These are phyloP conservation scores for Arachis stenosperma DNA, from an alignment of 306 rosid species.

Conservation along the genomic window DNA sequence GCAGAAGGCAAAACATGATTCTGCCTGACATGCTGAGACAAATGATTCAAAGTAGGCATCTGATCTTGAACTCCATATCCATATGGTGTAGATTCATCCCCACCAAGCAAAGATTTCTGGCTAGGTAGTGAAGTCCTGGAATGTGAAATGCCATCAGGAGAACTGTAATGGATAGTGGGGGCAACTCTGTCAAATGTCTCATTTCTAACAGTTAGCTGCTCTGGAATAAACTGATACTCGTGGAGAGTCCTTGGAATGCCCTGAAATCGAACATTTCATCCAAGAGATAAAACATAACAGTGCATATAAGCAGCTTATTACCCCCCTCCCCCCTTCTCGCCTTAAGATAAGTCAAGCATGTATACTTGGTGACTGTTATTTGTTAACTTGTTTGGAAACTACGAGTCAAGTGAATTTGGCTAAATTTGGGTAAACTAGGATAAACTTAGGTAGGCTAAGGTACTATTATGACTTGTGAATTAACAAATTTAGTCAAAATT, in stretches of 20 bases:
- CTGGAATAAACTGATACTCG: conserved; percentile 82
- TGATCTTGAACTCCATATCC: conserved; percentile 59
- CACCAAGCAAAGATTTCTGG: conserved; percentile 37
- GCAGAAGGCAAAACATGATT: conserved; percentile 52
- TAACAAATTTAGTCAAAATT: too few species aligned
- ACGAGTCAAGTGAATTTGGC: too few species aligned
- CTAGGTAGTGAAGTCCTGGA: conserved; percentile 6
- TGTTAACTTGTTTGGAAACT: too few species aligned
- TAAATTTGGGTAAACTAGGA: too few species aligned
- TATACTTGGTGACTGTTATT: neutral
- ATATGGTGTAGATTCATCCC: conserved; percentile 52
- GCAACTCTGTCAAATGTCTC: conserved; percentile 55
- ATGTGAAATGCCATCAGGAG: conserved; percentile 49
- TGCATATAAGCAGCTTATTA: too few species aligned
- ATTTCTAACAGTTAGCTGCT: conserved; percentile 66
- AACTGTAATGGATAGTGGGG: conserved; percentile 52
- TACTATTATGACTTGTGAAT: too few species aligned
- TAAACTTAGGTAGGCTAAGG: too few species aligned
- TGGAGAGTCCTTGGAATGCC: conserved; percentile 65
- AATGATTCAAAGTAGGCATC: conserved; percentile 49
- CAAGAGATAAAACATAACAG: too few species aligned
- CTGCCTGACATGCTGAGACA: conserved; percentile 57
- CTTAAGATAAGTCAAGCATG: conserved; percentile 7
- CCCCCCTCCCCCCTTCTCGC: neutral
- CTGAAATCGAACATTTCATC: conserved; percentile 43